Evolutionary conservation across 1,284 basidiomycete genomes (phyloP).

Genomic region (Rhizopogon parksii): DNA sequence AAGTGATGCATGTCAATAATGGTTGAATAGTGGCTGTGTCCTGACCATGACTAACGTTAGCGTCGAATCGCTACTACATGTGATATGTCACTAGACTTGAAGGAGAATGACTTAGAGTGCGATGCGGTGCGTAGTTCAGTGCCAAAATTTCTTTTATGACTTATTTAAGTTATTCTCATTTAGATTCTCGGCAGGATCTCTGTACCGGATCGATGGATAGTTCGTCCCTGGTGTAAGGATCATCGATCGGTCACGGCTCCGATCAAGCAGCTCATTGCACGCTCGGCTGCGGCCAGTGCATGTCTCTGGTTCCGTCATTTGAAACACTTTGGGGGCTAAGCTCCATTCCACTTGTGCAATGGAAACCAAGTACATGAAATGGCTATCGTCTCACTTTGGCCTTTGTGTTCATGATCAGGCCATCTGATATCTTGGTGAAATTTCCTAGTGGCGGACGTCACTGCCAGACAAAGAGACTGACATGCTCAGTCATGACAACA

Average conservation of each 20-base stretch:
- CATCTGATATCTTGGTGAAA: neutral
- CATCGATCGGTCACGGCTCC: neutral
- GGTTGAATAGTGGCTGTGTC: neutral
- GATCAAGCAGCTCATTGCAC: neutral
- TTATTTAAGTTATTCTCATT: neutral
- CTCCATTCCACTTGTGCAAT: neutral
- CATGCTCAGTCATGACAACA: neutral
- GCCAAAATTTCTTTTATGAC: too few species aligned
- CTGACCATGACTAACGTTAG: neutral
- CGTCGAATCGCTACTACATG: neutral
- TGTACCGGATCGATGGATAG: neutral
- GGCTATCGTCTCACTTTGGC: neutral
- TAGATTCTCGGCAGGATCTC: neutral
- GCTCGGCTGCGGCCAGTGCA: too few species aligned
- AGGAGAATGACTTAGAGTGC: neutral
- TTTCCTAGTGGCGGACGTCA: neutral
- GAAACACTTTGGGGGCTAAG: too few species aligned
- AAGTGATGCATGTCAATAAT: neutral
- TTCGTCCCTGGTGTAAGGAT: too few species aligned
- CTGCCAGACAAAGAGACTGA: neutral
- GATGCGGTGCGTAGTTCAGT: neutral
- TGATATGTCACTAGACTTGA: neutral
- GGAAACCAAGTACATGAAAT: neutral
- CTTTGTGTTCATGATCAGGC: neutral
- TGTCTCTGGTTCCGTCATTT: neutral